phyloP scores from a whole-genome alignment of 345 rosid species.

The Psidium friedrichsthalianum region DNA sequence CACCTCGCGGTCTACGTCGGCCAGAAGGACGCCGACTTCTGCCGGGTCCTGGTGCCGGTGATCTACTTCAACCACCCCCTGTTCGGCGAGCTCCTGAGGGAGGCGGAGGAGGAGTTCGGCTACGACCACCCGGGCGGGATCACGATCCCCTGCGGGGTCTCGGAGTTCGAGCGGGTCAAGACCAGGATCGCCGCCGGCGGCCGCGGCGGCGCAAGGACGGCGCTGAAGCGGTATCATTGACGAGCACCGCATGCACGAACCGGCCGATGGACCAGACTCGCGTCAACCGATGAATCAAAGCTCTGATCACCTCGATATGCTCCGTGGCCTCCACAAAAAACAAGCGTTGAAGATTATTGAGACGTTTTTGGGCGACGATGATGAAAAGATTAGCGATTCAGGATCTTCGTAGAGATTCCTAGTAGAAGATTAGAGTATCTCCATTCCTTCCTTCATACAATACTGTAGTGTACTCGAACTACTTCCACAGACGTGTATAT shows the following conservation, averaged over 20 bases:
- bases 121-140: conserved; percentile 76
- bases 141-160: conserved; percentile 74
- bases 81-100: conserved; percentile 63
- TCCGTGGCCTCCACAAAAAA: not conserved
- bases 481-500: not conserved
- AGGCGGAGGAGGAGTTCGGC: conserved; percentile 77
- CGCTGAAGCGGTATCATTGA: not conserved
- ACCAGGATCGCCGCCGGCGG: conserved; percentile 54
- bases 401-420: too few species aligned
- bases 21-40: conserved; percentile 56
- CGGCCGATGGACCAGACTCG: too few species aligned
- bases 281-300: too few species aligned
- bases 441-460: not conserved
- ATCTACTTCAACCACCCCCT: conserved; percentile 89
- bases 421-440: too few species aligned
- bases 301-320: not conserved
- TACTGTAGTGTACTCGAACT: not conserved
- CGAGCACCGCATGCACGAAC: not conserved
- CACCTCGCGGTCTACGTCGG: conserved; percentile 83
- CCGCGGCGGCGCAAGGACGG: not conserved
- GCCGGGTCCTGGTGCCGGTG: conserved; percentile 73
- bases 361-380: not conserved
- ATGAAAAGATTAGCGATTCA: not conserved
- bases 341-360: not conserved
- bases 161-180: conserved; percentile 75